A percentile compares a stretch with the other conserved stretches of the same genome.
phyloP scores from a whole-genome alignment of 805 yeast species.

The Ascoidea rubescens region DNA sequence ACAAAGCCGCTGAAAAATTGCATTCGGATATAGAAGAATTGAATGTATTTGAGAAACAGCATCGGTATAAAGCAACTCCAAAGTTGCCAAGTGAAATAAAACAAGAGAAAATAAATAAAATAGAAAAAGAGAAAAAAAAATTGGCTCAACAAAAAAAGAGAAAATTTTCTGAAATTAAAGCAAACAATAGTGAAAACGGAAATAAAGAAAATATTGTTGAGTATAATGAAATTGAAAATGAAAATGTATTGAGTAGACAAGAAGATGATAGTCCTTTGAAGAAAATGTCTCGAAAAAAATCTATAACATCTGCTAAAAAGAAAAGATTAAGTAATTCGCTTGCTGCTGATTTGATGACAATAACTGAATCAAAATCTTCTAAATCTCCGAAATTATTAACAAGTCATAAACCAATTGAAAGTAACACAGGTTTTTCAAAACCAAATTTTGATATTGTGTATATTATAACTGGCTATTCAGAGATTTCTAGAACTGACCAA shows the following conservation, averaged over 20 bases:
- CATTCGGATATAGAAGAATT: slow-evolving; percentile 59
- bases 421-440: slow-evolving; percentile 3
- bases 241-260: neutral
- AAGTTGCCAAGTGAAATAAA: slow-evolving; percentile 27
- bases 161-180: neutral
- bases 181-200: neutral
- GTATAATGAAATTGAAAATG: neutral
- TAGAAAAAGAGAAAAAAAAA: slow-evolving; percentile 17
- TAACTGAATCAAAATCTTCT: neutral
- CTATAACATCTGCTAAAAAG: neutral
- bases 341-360: neutral
- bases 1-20: slow-evolving; percentile 48
- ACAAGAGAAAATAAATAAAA: slow-evolving; percentile 16
- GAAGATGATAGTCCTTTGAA: no score
- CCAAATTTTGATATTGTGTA: slow-evolving; percentile 29
- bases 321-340: neutral
- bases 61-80: slow-evolving; percentile 24
- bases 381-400: neutral
- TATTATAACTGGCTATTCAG: slow-evolving; percentile 55
- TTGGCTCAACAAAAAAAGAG: slow-evolving; percentile 6
- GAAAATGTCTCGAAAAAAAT: no score
- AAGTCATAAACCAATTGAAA: neutral
- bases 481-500: slow-evolving; percentile 28
- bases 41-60: slow-evolving; percentile 46
- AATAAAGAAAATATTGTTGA: neutral